Evolutionary conservation across 2,329 filamentous ascomycete species (phyloP), one percentile per base, ranked within the genome.

Genomic region (Arachnomyces sp.): DNA sequence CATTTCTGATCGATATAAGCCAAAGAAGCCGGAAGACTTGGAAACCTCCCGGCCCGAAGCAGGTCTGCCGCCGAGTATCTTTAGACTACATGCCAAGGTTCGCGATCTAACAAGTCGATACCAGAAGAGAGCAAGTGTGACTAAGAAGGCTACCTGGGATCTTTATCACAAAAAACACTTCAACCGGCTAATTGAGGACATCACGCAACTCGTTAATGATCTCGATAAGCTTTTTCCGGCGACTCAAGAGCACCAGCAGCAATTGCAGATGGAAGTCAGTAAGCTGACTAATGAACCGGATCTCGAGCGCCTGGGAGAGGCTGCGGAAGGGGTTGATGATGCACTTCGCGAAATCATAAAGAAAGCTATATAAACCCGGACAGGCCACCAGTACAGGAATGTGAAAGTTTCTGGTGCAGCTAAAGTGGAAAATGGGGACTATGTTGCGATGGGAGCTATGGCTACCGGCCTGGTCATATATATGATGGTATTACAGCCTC

Each of bases 141-240:
- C 54, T 14, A 47, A 54, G 25, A 31, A 55, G 39, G 43, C 42
- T 3, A 54, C 51, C 25, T 56, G 54, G 52, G 53, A 52, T 9
- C 40, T 60, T 13, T 57, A 54, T 33, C 45, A 60, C 28, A 46
- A 57, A 42, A 60, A 58, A 39, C 42, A 48, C 7, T 53, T 58
- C 30, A 43, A 38, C 28, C 36, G 49, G n/a, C 42, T 60, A 15
- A 53, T 60, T 32, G 53, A 58, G 34, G 56, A 56, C 34, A 51
- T 57, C 14, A 56, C 43, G 16, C 50, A 53, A 11, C 39, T 56
- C 34, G 50, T 58, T 17, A 39, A 53, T 32, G 44, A 35, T 15
- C 38, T 61, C 7, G 49, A 52, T 3, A 44, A 56, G 14, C 47
- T 57, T 11, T 60, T 60, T 38, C 53, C 52, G n/a, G 47, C 51